Conservation (phyloP, 257 asterid genomes). For the Cynanchum wilfordii region DNA sequence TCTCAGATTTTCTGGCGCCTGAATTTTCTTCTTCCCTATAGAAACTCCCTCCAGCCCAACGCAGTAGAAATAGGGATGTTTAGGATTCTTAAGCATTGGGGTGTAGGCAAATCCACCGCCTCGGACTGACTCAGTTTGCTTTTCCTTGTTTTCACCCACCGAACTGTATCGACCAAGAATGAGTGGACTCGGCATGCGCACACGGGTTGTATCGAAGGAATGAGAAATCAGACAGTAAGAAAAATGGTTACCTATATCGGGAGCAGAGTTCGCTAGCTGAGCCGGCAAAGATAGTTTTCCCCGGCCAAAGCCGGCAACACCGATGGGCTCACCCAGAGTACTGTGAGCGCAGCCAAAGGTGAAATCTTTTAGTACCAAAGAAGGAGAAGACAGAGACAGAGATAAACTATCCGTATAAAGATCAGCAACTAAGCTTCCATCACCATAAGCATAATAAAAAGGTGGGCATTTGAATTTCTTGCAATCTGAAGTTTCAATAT, state of each 20-base stretch:
- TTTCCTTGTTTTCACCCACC: conserved; percentile 17
- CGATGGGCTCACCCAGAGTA: conserved; percentile 86
- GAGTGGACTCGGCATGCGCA: conserved; percentile 63
- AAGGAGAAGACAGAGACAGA: conserved; percentile 44
- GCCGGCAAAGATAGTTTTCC: conserved; percentile 75
- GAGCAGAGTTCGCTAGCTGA: conserved; percentile 56
- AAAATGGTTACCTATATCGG: conserved; percentile 72
- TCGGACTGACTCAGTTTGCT: background rate
- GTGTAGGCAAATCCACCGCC: conserved; percentile 45
- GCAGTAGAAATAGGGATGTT: conserved; percentile 62
- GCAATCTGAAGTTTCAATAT: conserved; percentile 65
- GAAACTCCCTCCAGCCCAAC: conserved; percentile 68
- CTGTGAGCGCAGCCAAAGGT: conserved; percentile 81
- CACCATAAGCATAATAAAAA: conserved; percentile 92
- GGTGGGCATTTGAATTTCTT: conserved; percentile 50
- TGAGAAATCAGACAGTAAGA: conserved; percentile 82
- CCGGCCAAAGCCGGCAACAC: conserved; percentile 94
- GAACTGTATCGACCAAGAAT: conserved; percentile 55
- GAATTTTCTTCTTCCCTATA: conserved; percentile 40
- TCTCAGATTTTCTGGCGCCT: conserved; percentile 49
- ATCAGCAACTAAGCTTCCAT: conserved; percentile 71
- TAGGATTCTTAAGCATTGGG: conserved; percentile 72
- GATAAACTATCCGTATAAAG: conserved; percentile 51
- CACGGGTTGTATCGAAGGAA: conserved; percentile 38
- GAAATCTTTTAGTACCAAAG: conserved; percentile 42